Percentiles rank a stretch among this genome's conserved stretches.
Conservation (phyloP, 306 rosid genomes). For the Aeschynomene evenia region DNA sequence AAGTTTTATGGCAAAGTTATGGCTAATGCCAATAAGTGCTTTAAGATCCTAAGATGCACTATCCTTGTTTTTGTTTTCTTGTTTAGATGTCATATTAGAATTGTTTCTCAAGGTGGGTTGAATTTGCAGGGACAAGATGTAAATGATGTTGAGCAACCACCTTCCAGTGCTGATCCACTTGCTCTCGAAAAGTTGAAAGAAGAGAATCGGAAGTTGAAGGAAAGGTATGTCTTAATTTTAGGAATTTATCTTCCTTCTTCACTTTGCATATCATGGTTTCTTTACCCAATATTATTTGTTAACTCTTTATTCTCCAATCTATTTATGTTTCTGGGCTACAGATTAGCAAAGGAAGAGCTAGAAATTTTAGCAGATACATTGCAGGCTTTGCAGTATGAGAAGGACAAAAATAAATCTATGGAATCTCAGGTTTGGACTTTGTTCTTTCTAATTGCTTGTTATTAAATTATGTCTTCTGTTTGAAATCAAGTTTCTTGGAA, state of each 20-base stretch:
- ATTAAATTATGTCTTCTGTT: not conserved
- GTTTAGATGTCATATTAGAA: conserved; percentile 9
- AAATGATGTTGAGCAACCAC: conserved; percentile 20
- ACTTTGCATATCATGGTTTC: not conserved
- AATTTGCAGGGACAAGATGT: conserved; percentile 51
- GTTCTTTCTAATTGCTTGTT: not conserved
- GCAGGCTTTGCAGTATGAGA: conserved; percentile 49
- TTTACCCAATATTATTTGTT: not conserved
- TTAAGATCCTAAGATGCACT: conserved; percentile 2
- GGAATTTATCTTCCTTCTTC: not conserved
- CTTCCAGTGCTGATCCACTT: conserved; percentile 29
- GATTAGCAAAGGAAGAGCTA: conserved; percentile 48
- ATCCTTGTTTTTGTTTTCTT: not conserved
- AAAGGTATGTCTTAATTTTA: conserved; percentile 49
- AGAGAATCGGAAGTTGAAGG: conserved; percentile 65
- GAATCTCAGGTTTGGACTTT: conserved; percentile 53
- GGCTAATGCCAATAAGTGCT: not conserved
- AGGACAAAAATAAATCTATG: conserved; percentile 56
- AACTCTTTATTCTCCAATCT: not conserved
- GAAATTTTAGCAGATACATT: conserved; percentile 32
- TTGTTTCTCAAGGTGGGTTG: conserved; percentile 12
- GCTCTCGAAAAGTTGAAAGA: conserved; percentile 50
- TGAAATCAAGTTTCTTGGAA: not conserved
- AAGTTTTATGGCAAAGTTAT: not conserved
- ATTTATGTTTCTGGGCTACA: conserved; percentile 26